Evolutionary conservation across 2,329 filamentous ascomycete genomes (phyloP), one percentile per base, ranked within the genome.

Genomic region (Pezicula neosporulosa): DNA sequence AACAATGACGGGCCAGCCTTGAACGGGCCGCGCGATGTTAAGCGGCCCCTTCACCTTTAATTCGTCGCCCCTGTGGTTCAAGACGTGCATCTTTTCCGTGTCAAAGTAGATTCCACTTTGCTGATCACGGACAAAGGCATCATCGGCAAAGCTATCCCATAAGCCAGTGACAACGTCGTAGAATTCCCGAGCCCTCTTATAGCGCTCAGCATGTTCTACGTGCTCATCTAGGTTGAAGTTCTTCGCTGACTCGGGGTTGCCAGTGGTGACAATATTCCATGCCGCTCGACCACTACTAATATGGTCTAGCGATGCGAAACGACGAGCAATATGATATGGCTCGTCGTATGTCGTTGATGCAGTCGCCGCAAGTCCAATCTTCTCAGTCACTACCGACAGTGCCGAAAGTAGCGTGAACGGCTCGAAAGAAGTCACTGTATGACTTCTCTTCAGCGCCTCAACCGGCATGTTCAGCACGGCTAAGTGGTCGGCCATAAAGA

Each of bases 81-180:
- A 86, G 51, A 80, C 68, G 6, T 85, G 75, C 4, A 89, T 80
- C 0, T 81, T 73, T 3, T 70, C 64, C 2, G 78, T 77, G 18
- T 78, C 71, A 0, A 77, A 77, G 63, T 86, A 88, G 43, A 86
- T 67, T 0, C 82, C 81, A 4, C 70, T 75, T 53, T 79, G 67
- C 15, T 77, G 75, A 61, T 89, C 78, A 0, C 81, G 73, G 28
- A 81, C 71, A 2, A 89, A 82, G 0, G 85, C 85, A 60, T 88
- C 85, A 49, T 83, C 79, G 72, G 84, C 85, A 87, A 1, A 82
- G 85, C 1, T 81, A 81, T 60, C 87, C 78, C 64, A 83, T 76
- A 6, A 87, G 75, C 63, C 87, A 86, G 70, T 86, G 78, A 82
- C 77, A 33, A 85, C 82, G 56, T 78, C 71, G 66, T 83, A 72